Percentiles rank a stretch among this genome's conserved stretches.
phyloP scores from a whole-genome alignment of 768 basidiomycete genomes.

The Suillus subluteus region DNA sequence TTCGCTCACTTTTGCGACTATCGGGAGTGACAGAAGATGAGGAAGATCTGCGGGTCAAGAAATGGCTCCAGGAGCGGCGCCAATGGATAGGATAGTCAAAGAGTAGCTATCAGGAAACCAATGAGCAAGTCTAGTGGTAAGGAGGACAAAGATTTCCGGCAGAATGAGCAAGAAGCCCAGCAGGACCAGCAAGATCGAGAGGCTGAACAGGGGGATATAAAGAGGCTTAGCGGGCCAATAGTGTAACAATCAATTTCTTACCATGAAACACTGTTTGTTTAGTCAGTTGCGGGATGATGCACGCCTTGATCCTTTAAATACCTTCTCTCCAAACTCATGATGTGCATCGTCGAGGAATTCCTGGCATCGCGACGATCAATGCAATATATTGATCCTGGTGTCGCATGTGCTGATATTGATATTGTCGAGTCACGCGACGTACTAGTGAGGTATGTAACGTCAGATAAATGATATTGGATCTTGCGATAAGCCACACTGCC shows the following conservation, averaged over 20 bases:
- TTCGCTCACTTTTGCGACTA: neutral
- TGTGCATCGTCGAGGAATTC: conserved; percentile 81
- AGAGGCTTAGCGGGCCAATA: neutral
- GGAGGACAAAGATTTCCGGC: neutral
- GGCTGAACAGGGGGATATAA: neutral
- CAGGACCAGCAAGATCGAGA: neutral
- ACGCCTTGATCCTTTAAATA: conserved; percentile 86
- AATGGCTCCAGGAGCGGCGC: neutral
- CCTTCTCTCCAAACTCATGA: conserved; percentile 88
- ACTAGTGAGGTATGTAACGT: conserved; percentile 43
- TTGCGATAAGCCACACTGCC: conserved; percentile 70
- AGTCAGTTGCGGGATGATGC: conserved; percentile 38
- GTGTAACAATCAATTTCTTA: neutral
- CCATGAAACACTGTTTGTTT: neutral
- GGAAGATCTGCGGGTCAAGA: neutral
- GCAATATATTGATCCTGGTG: conserved; percentile 75
- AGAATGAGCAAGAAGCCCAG: neutral
- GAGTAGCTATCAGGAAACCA: too few species aligned
- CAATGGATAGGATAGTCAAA: too few species aligned
- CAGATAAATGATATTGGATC: neutral
- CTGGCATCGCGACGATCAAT: conserved; percentile 76
- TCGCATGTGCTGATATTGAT: conserved; percentile 53
- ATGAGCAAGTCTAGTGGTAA: neutral
- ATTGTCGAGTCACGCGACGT: conserved; percentile 76
- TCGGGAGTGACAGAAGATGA: neutral